Conservation (phyloP, 371 early-diverging fungal genomes). For the Scutellospora calospora region DNA sequence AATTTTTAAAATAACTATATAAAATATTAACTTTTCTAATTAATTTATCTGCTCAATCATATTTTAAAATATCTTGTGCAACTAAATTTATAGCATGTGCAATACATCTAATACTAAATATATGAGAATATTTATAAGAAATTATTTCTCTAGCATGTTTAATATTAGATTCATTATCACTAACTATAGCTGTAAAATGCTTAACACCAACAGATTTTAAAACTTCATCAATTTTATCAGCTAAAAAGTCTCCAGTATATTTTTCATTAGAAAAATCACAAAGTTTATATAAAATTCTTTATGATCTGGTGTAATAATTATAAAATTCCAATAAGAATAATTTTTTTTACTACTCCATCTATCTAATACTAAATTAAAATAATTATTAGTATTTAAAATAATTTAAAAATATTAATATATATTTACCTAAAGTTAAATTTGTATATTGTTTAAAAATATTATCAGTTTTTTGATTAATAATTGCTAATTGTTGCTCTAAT, state of each 20-base stretch:
- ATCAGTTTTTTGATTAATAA: too few relatives aligned
- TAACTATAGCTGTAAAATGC: background rate
- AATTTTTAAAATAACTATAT: background rate
- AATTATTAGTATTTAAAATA: too few relatives aligned
- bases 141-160: background rate
- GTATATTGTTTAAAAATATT: too few relatives aligned
- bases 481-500: too few relatives aligned
- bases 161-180: slow-evolving; percentile 9
- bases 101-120: background rate
- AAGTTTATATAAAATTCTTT: background rate
- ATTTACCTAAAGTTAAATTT: too few relatives aligned
- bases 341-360: too few relatives aligned
- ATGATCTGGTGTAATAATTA: background rate
- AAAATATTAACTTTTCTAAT: background rate
- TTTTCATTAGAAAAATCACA: background rate
- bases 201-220: background rate
- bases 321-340: slow-evolving; percentile 7
- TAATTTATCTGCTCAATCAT: background rate
- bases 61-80: too few relatives aligned
- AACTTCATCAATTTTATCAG: background rate
- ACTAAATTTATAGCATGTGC: background rate
- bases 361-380: too few relatives aligned
- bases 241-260: slow-evolving; percentile 20
- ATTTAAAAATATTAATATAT: too few relatives aligned
- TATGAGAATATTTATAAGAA: background rate